Evolutionary conservation across 805 yeast species (phyloP), one percentile per base, ranked within the genome.

Genomic region (Lipomyces spencermartinsiae): DNA sequence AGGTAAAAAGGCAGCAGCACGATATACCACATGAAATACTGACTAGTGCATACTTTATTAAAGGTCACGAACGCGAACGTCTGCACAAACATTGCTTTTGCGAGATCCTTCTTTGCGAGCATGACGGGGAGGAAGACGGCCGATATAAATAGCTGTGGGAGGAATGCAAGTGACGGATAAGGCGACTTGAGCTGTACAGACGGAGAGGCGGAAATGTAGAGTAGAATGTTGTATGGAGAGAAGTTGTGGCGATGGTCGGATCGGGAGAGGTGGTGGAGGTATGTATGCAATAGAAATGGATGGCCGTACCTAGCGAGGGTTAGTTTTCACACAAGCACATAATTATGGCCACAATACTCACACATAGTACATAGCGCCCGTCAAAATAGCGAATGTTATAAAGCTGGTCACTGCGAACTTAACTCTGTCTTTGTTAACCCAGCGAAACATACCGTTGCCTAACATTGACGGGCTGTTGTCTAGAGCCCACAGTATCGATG

Each of bases 211-310:
- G 79, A 74, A 14, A 78, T 77, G 70, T 81, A 81, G 54, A 95
- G 80, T 29, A 89, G 80, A 12, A 92, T 80, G 77, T 93, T 91
- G 84, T 93, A 95, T 1, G 93, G 82, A 4, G 97, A 91, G 76
- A 95, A 95, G 78, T 95, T 95, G 79, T 95, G 99, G 59, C 99
- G 86, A 78, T 95, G 99, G 77, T 95, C 99, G 3, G 92, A 78
- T 68, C 99, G 82, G 8, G 86, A 82, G 55, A 94, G 80, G 78
- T 94, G 99, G 76, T 94, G 93, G 4, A 92, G 75, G 76, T 91
- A 93, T 0, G 97, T 85, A 73, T 94, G 91, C 55, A 86, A 81
- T 12, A 95, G 68, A 76, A 89, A 94, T 71, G 91, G 94, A 59
- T 80, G 76, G 1, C 97, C 97, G 75, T 93, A 93, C 1, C 72